phyloP scores from a whole-genome alignment of 805 yeast genomes.

The Candida lessepsii region DNA sequence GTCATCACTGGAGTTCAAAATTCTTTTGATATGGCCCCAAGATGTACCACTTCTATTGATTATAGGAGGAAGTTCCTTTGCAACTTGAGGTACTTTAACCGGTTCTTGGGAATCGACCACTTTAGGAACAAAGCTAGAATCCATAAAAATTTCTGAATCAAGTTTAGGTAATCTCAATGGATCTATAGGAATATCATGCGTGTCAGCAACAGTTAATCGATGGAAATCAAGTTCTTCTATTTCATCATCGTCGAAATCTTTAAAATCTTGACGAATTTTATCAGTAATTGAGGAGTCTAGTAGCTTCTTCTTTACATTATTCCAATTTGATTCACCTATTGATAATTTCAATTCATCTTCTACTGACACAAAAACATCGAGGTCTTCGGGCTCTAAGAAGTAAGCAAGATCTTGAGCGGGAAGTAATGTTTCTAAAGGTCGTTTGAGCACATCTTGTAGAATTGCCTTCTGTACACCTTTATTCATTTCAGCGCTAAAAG shows the following conservation, averaged over 20 bases:
- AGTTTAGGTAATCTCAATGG: neutral
- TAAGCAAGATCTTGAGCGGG: conserved; percentile 11
- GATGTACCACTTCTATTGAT: neutral
- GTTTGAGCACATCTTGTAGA: conserved; percentile 6
- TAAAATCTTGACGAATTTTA: neutral
- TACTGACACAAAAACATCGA: neutral
- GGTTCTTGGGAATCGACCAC: too few species aligned
- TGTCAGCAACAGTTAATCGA: neutral
- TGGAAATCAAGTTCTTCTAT: conserved; percentile 1
- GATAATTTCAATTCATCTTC: conserved; percentile 1
- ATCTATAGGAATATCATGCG: neutral
- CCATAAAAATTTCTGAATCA: conserved; percentile 3
- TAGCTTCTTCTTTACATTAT: neutral
- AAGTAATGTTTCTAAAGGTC: conserved; percentile 11
- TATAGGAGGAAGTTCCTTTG: too few species aligned
- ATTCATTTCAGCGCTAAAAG: neutral
- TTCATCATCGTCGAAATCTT: neutral
- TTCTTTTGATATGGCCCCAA: neutral
- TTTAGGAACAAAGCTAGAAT: neutral
- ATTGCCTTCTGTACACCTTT: neutral
- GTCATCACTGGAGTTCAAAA: neutral
- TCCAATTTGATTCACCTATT: neutral
- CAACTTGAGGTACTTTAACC: too few species aligned
- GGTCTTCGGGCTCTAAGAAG: conserved; percentile 3
- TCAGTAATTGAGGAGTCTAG: neutral